A percentile compares a stretch with the other conserved stretches of the same genome.
phyloP scores from a whole-genome alignment of 129 eudicot genomes.

The Chrysanthemum seticuspe region DNA sequence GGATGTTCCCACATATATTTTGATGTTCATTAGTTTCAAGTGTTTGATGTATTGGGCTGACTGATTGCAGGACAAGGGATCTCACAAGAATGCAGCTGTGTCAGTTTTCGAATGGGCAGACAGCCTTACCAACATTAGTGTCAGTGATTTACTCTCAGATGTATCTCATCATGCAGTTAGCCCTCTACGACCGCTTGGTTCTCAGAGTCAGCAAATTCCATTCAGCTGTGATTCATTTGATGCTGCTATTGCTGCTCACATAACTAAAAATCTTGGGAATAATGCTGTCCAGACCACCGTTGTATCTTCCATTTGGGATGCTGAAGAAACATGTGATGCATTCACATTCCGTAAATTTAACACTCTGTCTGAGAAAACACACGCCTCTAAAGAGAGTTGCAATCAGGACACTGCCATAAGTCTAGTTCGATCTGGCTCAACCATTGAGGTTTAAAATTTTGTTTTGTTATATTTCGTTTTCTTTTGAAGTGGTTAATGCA shows the following conservation, averaged over 20 bases:
- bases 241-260: slow-evolving; percentile 96
- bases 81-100: slow-evolving; percentile 34
- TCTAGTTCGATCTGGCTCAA: slow-evolving; percentile 30
- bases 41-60: slow-evolving; percentile 4
- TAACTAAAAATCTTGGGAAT: slow-evolving; percentile 47
- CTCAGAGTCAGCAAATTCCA: slow-evolving; percentile 34
- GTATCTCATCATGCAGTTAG: slow-evolving; percentile 34
- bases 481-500: neutral
- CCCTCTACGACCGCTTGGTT: slow-evolving; percentile 27
- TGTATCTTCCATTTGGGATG: slow-evolving; percentile 69
- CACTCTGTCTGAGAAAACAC: slow-evolving; percentile 5
- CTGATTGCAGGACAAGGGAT: slow-evolving; percentile 38
- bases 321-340: slow-evolving; percentile 94
- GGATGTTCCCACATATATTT: neutral
- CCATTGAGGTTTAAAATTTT: slow-evolving; percentile 49
- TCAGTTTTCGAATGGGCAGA: slow-evolving; percentile 92
- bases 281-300: slow-evolving; percentile 33
- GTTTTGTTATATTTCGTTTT: slow-evolving; percentile 8
- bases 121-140: slow-evolving; percentile 81
- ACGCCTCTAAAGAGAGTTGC: slow-evolving; percentile 19
- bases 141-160: slow-evolving; percentile 71
- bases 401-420: slow-evolving; percentile 23
- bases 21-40: neutral
- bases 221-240: slow-evolving; percentile 88
- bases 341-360: slow-evolving; percentile 60